Conservation (phyloP, 2,329 filamentous ascomycete species). For the Calonectria pauciramosa region DNA sequence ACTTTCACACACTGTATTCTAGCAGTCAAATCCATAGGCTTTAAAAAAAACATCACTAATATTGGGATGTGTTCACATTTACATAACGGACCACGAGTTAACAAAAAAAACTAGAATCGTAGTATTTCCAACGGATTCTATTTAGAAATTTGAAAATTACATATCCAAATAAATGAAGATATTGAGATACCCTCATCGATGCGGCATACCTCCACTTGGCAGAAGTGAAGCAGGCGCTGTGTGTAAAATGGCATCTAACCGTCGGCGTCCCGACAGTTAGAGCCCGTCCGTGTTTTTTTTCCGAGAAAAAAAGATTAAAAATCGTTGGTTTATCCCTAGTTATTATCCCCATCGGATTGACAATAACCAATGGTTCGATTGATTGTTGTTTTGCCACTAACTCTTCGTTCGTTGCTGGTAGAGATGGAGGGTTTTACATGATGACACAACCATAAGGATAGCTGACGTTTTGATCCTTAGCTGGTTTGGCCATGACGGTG, state of each 20-base stretch:
- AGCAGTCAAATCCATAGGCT: no score
- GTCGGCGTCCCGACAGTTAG: conserved; percentile 40
- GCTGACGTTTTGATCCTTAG: conserved; percentile 34
- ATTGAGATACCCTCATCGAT: background rate
- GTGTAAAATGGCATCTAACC: conserved; percentile 32
- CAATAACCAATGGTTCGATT: no score
- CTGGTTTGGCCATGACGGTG: conserved; percentile 48
- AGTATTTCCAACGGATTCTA: conserved; percentile 34
- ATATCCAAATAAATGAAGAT: background rate
- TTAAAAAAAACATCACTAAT: no score
- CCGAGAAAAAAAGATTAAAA: background rate
- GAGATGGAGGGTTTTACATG: conserved; percentile 49
- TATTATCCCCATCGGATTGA: background rate
- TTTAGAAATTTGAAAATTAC: conserved; percentile 36
- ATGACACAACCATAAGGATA: conserved; percentile 49
- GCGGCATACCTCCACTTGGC: conserved; percentile 11
- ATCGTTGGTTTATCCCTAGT: background rate
- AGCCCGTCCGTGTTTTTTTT: conserved; percentile 25
- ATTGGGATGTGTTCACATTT: no score
- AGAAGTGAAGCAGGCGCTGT: conserved; percentile 9
- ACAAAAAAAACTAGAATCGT: no score
- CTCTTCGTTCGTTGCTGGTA: conserved; percentile 2
- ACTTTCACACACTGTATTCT: no score
- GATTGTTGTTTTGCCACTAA: background rate
- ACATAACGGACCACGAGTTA: no score